A percentile compares a stretch with the other conserved stretches of the same genome.
Evolutionary conservation across 345 rosid species (phyloP).

Genomic region (Pelargonium nanum): DNA sequence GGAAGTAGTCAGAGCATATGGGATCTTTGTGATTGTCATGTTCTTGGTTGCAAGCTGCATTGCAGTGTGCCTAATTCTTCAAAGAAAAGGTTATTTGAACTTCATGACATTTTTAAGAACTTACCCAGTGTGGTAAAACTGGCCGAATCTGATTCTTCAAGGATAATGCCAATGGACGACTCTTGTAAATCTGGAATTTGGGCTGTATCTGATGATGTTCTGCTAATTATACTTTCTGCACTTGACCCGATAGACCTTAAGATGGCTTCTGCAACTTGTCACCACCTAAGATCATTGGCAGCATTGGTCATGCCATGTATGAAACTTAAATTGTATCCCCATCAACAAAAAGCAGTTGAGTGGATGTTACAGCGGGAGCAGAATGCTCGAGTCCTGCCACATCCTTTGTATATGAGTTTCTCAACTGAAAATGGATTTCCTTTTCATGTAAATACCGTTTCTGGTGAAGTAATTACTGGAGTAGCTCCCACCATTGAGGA

Average conservation of each 20-base stretch:
- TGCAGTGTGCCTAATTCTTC: conserved; percentile 38
- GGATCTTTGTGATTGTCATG: conserved; percentile 75
- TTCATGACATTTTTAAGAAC: conserved; percentile 70
- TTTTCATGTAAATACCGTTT: conserved; percentile 50
- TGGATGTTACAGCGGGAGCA: conserved; percentile 94
- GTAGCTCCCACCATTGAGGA: conserved; percentile 59
- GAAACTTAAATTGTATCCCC: conserved; percentile 85
- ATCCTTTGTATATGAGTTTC: conserved; percentile 59
- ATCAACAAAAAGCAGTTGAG: conserved; percentile 82
- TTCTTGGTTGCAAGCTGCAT: conserved; percentile 54
- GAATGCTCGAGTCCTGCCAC: conserved; percentile 43
- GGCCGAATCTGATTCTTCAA: conserved; percentile 31
- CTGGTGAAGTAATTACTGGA: conserved; percentile 60
- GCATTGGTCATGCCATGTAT: conserved; percentile 63
- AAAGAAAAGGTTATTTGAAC: conserved; percentile 51
- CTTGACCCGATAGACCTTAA: conserved; percentile 59
- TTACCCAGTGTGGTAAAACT: conserved; percentile 43
- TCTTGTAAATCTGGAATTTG: conserved; percentile 47
- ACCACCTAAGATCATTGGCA: conserved; percentile 59
- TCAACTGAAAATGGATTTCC: conserved; percentile 63
- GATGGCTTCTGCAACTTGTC: conserved; percentile 66
- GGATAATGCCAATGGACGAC: conserved; percentile 32
- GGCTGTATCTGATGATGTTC: conserved; percentile 61
- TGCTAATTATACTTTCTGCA: conserved; percentile 37
- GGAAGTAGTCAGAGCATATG: conserved; percentile 32